phyloP scores from a whole-genome alignment of 2,329 filamentous ascomycete species.

The Alternaria sp. region DNA sequence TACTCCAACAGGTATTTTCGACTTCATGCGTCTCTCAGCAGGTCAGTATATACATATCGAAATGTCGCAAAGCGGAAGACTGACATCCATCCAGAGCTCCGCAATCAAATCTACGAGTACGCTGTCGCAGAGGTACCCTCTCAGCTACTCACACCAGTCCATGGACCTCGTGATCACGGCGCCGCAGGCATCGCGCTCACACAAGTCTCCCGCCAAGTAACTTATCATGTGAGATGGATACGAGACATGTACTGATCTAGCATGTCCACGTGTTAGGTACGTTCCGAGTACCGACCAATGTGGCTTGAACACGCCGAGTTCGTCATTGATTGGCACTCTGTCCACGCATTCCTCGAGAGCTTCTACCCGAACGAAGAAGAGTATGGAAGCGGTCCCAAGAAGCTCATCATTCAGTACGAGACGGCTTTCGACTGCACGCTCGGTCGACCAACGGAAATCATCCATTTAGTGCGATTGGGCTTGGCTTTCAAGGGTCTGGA shows the following conservation, averaged over 20 bases:
- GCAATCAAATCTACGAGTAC: not conserved
- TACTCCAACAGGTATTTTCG: not conserved
- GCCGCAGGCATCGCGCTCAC: not conserved
- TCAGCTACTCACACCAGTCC: not conserved
- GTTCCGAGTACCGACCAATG: not conserved
- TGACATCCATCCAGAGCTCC: not conserved
- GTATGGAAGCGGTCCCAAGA: not conserved
- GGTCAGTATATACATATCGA: not conserved
- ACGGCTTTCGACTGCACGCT: not conserved
- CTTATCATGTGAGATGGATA: not conserved
- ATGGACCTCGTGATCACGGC: not conserved
- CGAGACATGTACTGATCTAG: not conserved
- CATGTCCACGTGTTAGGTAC: not conserved
- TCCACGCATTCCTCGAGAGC: not conserved
- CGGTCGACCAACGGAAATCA: not conserved
- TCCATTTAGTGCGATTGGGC: not conserved
- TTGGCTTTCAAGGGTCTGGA: not conserved
- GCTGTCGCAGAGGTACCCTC: not conserved
- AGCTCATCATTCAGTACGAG: not conserved
- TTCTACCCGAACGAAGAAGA: not conserved
- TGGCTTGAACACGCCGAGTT: not conserved
- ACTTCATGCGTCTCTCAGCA: not conserved
- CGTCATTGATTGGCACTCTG: not conserved
- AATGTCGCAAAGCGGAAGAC: not conserved
- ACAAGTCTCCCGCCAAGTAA: not conserved